Evolutionary conservation across 2,329 filamentous ascomycete species (phyloP), one percentile per base, ranked within the genome.

Genomic region (Diaporthe australafricana): DNA sequence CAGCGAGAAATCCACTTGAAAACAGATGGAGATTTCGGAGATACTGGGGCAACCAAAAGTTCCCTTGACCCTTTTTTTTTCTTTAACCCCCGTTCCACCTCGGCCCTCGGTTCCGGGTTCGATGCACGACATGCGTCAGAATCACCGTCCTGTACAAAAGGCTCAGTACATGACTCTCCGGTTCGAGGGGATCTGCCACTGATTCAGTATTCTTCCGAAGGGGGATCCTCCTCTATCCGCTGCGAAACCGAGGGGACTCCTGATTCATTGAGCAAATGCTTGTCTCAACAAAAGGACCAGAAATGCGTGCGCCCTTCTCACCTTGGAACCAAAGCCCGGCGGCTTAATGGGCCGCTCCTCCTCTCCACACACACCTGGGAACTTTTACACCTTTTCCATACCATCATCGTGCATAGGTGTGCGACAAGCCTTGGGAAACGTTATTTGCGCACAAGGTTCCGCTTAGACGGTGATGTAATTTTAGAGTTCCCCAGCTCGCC

Each of bases 381-480:
- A 42, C 35, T 30, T 22, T 35, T 48, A 48, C 9, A 42, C 27
- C 42, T 20, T 48, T 11, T 22, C 20, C 20, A 32, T 47, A 63
- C 42, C 57, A n/a, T 63, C 57, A 63, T 48, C 60, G 42, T 63
- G 60, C 60, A n/a, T n/a, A 63, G 27, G 8, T 20, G 60, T 48
- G 60, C 42, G 60, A 25, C 60, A 63, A 22, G 32, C 42, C 60
- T 47, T 48, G 60, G 42, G 60, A 17, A 48, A 63, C 42, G 30
- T 63, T 63, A 63, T 63, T 63, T 22, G 57, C 40, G 4, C 57
- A 5, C 20, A 63, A 63, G 60, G 60, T 48, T 63, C 60, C 60
- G 60, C 60, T 63, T 22, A 63, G 60, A 63, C 60, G 2, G 27
- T 63, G 60, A 63, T 63, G 60, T 63, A 63, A 48, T 35, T 63